phyloP scores from a whole-genome alignment of 1,139 yeast species.

The Sugiyamaella xylanicola region DNA sequence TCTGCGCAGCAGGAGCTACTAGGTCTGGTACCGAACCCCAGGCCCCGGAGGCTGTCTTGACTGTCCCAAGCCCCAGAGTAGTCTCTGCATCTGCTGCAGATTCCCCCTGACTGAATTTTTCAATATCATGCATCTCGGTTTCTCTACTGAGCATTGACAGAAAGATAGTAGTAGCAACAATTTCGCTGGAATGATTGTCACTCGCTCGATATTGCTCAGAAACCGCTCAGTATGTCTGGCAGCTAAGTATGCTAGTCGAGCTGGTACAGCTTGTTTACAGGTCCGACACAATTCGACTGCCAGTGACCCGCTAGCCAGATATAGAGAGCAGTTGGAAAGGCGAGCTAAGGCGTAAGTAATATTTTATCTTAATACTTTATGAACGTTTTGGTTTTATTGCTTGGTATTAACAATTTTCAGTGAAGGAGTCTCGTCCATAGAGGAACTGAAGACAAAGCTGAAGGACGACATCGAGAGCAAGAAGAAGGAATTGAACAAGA shows the following conservation, averaged over 20 bases:
- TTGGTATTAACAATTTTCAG: constrained; percentile 1
- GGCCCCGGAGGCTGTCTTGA: too few relatives aligned
- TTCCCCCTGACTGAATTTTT: too few relatives aligned
- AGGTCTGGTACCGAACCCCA: too few relatives aligned
- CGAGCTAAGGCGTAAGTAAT: constrained; percentile 49
- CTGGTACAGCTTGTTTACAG: not conserved
- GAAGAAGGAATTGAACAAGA: constrained; percentile 57
- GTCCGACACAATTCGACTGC: constrained; percentile 11
- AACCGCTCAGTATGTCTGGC: not conserved
- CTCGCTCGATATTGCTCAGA: not conserved
- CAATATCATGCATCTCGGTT: too few relatives aligned
- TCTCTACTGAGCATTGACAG: too few relatives aligned
- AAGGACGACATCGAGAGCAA: constrained; percentile 61
- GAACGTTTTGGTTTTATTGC: not conserved
- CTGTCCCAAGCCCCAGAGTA: too few relatives aligned
- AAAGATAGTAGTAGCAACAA: too few relatives aligned
- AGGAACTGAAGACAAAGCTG: constrained; percentile 63
- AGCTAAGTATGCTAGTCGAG: not conserved
- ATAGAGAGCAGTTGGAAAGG: constrained; percentile 49
- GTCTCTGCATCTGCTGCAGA: too few relatives aligned
- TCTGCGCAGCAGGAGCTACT: too few relatives aligned
- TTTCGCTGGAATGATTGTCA: not conserved
- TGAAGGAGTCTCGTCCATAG: constrained; percentile 54
- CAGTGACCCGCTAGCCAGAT: constrained; percentile 31
- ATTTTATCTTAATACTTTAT: too few relatives aligned